Percentiles rank a stretch among this genome's conserved stretches.
These are phyloP conservation scores for Anthracocystis walkeri DNA, from an alignment of 1,284 basidiomycete species.

Conservation along the genomic window DNA sequence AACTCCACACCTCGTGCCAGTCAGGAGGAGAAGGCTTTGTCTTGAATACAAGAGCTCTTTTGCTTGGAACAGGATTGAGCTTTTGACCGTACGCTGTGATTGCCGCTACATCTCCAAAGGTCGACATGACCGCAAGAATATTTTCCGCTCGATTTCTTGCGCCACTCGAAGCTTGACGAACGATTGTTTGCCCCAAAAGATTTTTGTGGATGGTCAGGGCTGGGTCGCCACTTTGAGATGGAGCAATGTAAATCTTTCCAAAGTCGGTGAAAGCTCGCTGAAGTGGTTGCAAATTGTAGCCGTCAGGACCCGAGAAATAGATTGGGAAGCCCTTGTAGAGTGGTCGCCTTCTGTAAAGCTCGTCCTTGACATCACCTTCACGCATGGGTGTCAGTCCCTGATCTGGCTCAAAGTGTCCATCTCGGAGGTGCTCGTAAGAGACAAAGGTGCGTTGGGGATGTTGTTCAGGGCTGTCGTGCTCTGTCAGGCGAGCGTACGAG, in stretches of 20 bases:
- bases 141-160: background rate
- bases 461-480: background rate
- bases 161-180: background rate
- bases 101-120: conserved; percentile 17
- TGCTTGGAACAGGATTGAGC: background rate
- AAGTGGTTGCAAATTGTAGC: conserved; percentile 7
- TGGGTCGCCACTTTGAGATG: background rate
- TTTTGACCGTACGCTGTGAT: conserved; percentile 9
- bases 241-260: conserved; percentile 6
- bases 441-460: background rate
- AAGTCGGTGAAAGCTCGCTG: conserved; percentile 18
- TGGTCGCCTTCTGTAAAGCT: background rate
- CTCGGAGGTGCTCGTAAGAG: background rate
- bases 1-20: background rate
- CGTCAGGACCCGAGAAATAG: background rate
- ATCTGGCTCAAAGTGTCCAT: background rate
- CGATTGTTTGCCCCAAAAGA: background rate
- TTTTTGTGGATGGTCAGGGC: background rate
- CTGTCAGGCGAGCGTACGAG: background rate
- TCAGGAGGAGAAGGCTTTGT: conserved; percentile 1
- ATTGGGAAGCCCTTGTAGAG: conserved; percentile 1
- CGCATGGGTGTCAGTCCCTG: background rate
- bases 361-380: background rate
- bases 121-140: background rate
- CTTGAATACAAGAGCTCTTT: background rate